phyloP scores from a whole-genome alignment of 805 yeast genomes.

The Hanseniaspora thailandica region DNA sequence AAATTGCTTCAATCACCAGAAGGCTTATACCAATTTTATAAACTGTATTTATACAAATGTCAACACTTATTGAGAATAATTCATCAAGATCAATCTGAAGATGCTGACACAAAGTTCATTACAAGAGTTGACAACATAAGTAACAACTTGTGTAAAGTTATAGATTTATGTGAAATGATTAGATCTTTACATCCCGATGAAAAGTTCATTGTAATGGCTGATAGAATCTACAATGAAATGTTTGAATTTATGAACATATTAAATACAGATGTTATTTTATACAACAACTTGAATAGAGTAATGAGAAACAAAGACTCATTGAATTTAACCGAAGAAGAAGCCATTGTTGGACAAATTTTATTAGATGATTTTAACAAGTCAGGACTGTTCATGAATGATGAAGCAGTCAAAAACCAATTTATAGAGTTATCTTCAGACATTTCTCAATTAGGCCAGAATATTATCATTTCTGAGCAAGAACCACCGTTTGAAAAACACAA shows the following conservation, averaged over 20 bases:
- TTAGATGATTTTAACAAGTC: constrained; percentile 80
- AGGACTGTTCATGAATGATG: constrained; percentile 69
- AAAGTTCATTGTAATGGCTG: constrained; percentile 66
- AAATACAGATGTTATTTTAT: constrained; percentile 71
- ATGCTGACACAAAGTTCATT: constrained; percentile 42
- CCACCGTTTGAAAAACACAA: constrained; percentile 18
- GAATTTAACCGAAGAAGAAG: constrained; percentile 56
- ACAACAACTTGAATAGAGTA: constrained; percentile 45
- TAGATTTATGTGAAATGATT: constrained; percentile 86
- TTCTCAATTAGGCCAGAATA: constrained; percentile 69
- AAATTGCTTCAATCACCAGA: constrained; percentile 55
- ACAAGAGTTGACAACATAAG: constrained; percentile 68
- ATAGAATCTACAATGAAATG: constrained; percentile 73
- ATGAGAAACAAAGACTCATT: constrained; percentile 31
- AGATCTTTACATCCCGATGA: constrained; percentile 75
- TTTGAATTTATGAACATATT: constrained; percentile 87
- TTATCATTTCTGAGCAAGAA: constrained; percentile 29
- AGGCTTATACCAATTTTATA: constrained; percentile 59
- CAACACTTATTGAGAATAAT: constrained; percentile 48
- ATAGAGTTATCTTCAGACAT: constrained; percentile 71
- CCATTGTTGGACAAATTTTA: constrained; percentile 67
- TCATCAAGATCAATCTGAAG: constrained; percentile 34
- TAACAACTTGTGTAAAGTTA: constrained; percentile 81
- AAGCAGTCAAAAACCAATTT: constrained; percentile 52
- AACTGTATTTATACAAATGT: constrained; percentile 54